Percentiles rank a stretch among this genome's conserved stretches.
phyloP scores from a whole-genome alignment of 2,329 filamentous ascomycete genomes.

The Diaporthe caulivora region DNA sequence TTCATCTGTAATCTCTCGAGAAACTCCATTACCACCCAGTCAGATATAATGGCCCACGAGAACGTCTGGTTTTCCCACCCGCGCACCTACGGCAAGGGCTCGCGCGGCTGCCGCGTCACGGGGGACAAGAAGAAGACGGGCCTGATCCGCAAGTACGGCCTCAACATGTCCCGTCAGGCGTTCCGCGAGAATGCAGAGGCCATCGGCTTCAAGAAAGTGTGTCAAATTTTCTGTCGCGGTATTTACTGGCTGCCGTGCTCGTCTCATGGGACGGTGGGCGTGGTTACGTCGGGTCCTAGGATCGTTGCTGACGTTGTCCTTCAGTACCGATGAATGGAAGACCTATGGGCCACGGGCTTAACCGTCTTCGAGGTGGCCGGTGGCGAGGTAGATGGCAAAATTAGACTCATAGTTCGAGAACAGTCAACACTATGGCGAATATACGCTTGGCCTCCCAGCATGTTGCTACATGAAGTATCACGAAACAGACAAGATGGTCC shows the following conservation, averaged over 20 bases:
- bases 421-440: neutral
- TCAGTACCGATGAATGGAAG: conserved; percentile 27
- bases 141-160: conserved; percentile 89
- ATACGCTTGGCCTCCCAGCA: neutral
- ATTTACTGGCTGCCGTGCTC: neutral
- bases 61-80: conserved; percentile 88
- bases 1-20: neutral
- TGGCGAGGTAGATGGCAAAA: neutral
- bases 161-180: conserved; percentile 72
- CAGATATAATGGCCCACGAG: conserved; percentile 63
- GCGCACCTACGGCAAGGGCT: conserved; percentile 84
- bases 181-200: conserved; percentile 63
- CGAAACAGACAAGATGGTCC: neutral
- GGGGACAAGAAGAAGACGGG: conserved; percentile 80
- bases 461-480: neutral
- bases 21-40: neutral
- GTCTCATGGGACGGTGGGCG: neutral
- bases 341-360: neutral
- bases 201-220: conserved; percentile 63
- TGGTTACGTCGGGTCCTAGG: neutral
- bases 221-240: neutral
- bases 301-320: neutral
- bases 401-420: neutral
- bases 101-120: conserved; percentile 66
- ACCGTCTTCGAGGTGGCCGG: neutral